These are phyloP conservation scores for Elongisporangium senticosum DNA, from an alignment of 352 stramenopile species.

Conservation along the genomic window DNA sequence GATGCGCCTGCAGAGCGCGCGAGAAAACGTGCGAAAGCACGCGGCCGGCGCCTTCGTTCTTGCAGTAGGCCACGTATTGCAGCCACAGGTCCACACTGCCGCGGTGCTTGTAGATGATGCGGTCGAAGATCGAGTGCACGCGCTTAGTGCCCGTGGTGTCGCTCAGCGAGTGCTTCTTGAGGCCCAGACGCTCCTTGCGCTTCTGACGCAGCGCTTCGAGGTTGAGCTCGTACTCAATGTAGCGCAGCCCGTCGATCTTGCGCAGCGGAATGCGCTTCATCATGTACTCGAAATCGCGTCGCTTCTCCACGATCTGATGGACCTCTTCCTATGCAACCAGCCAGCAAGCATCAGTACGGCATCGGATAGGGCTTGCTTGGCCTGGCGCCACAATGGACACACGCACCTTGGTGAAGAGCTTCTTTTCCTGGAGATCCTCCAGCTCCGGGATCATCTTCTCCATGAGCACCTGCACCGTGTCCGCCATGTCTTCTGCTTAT, in stretches of 20 bases:
- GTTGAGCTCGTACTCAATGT: conserved; percentile 93
- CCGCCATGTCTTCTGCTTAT: conserved; percentile 65
- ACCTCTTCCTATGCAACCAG: conserved; percentile 60
- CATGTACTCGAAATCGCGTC: conserved; percentile 91
- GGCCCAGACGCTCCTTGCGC: conserved; percentile 67
- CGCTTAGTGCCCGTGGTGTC: conserved; percentile 66
- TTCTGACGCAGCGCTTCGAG: conserved; percentile 83
- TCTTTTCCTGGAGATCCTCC: conserved; percentile 86
- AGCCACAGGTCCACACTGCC: conserved; percentile 88
- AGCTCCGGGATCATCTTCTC: conserved; percentile 94
- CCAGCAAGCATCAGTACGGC: not conserved
- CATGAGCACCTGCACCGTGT: conserved; percentile 91
- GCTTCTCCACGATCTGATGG: conserved; percentile 85
- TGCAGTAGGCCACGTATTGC: conserved; percentile 88
- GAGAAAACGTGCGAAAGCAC: conserved; percentile 80
- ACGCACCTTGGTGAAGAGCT: conserved; percentile 57
- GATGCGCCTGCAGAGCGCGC: conserved; percentile 81
- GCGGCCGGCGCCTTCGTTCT: conserved; percentile 58
- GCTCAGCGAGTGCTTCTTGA: conserved; percentile 66
- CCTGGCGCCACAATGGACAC: not conserved
- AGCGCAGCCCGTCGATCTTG: conserved; percentile 90
- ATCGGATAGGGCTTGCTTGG: conserved; percentile 10
- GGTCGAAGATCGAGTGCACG: conserved; percentile 85
- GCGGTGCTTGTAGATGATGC: conserved; percentile 82
- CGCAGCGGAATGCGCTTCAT: conserved; percentile 84